Percentiles rank a stretch among this genome's conserved stretches.
phyloP scores from a whole-genome alignment of 2,329 filamentous ascomycete species.

The Colletotrichum higginsianum region DNA sequence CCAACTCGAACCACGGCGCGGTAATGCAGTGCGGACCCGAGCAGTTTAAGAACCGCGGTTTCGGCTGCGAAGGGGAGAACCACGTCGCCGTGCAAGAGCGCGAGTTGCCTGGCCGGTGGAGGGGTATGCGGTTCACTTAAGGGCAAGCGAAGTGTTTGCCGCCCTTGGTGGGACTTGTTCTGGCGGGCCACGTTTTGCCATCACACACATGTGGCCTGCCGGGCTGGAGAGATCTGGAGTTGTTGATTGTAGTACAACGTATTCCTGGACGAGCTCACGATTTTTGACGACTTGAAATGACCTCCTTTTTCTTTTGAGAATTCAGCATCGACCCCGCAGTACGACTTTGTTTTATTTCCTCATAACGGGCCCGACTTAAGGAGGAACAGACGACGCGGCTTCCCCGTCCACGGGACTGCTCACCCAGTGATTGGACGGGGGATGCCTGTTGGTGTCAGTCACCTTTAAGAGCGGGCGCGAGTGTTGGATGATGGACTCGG shows the following conservation, averaged over 20 bases:
- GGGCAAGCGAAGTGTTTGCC: constrained; percentile 34
- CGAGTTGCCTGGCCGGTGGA: constrained; percentile 33
- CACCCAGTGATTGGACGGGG: neutral
- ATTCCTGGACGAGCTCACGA: constrained; percentile 39
- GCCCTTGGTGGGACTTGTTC: constrained; percentile 15
- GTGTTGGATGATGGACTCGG: constrained; percentile 23
- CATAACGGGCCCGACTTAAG: neutral
- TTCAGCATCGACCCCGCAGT: constrained; percentile 37
- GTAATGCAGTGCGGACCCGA: constrained; percentile 60
- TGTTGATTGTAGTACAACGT: constrained; percentile 11
- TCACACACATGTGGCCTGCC: neutral
- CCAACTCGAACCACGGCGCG: constrained; percentile 63
- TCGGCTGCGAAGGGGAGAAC: constrained; percentile 34
- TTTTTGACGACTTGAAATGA: constrained; percentile 41
- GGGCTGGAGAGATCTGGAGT: neutral
- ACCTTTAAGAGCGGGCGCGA: neutral
- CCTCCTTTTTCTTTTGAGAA: constrained; percentile 32
- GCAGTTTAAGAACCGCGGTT: constrained; percentile 52
- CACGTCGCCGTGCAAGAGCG: constrained; percentile 27
- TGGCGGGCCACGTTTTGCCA: neutral
- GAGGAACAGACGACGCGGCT: neutral
- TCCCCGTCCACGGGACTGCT: neutral
- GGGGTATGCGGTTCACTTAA: constrained; percentile 36
- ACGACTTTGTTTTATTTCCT: constrained; percentile 24
- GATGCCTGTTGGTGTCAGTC: neutral